Conservation (phyloP, 2,329 filamentous ascomycete genomes). For the Aspergillus melleus region DNA sequence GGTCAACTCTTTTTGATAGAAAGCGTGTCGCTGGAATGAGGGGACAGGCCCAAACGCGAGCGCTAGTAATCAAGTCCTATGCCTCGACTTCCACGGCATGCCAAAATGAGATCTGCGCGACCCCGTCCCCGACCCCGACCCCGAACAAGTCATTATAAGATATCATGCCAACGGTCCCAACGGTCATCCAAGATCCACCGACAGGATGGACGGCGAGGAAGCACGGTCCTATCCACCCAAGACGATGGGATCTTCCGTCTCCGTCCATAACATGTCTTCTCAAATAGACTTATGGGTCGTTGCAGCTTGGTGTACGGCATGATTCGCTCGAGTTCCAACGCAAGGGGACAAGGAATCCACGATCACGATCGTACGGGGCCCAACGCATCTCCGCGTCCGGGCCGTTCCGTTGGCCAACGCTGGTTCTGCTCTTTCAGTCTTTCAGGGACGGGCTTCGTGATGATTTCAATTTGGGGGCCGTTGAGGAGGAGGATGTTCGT, state of each 20-base stretch:
- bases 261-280: not conserved
- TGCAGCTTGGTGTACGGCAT: not conserved
- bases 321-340: not conserved
- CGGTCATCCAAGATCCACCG: not conserved
- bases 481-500: not conserved
- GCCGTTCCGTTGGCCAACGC: not conserved
- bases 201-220: not conserved
- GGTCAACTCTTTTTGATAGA: not conserved
- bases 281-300: not conserved
- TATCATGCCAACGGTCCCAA: too few relatives aligned
- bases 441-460: too few relatives aligned
- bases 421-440: not conserved
- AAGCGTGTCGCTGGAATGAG: too few relatives aligned
- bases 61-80: not conserved
- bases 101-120: too few relatives aligned
- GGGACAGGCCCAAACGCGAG: too few relatives aligned
- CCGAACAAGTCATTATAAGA: not conserved
- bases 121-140: too few relatives aligned
- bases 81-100: too few relatives aligned
- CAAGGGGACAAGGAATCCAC: not conserved
- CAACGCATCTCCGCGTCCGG: not conserved
- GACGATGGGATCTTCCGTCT: not conserved
- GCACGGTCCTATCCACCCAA: not conserved
- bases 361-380: not conserved
- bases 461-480: too few relatives aligned